phyloP scores from a whole-genome alignment of 495 filamentous ascomycete genomes.

The Penicillium flavigenum region DNA sequence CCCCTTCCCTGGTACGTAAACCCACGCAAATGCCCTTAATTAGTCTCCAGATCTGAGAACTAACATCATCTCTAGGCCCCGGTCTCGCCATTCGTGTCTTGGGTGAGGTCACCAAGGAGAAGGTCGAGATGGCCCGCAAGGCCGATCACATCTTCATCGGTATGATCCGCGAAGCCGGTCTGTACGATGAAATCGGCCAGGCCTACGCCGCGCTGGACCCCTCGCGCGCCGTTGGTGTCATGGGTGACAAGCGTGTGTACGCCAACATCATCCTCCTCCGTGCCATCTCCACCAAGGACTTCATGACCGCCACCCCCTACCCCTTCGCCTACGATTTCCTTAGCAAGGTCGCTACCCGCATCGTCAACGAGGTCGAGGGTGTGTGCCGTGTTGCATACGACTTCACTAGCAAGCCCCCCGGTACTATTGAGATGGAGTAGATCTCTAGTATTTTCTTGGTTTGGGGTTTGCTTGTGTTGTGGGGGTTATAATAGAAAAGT shows the following conservation, averaged over 20 bases:
- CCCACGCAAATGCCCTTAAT: too few species aligned
- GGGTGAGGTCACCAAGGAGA: constrained; percentile 80
- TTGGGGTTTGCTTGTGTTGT: neutral
- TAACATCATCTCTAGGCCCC: constrained; percentile 39
- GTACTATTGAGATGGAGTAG: constrained; percentile 75
- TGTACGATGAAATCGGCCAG: constrained; percentile 76
- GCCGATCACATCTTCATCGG: constrained; percentile 85
- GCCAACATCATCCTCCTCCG: constrained; percentile 61
- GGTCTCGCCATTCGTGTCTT: constrained; percentile 88
- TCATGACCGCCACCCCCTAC: constrained; percentile 79
- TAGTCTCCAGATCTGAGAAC: neutral
- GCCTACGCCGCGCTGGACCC: constrained; percentile 73
- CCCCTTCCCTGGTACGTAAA: constrained; percentile 60
- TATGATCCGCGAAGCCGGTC: constrained; percentile 77
- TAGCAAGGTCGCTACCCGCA: constrained; percentile 64
- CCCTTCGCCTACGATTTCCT: constrained; percentile 66
- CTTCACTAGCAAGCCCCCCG: constrained; percentile 77
- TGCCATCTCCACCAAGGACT: constrained; percentile 76
- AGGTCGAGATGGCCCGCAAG: constrained; percentile 74
- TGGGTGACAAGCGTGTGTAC: constrained; percentile 72
- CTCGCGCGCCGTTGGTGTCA: constrained; percentile 70
- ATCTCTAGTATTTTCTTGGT: neutral
- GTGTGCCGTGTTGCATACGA: constrained; percentile 62
- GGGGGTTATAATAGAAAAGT: constrained; percentile 7
- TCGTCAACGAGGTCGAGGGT: constrained; percentile 84